Base-by-base conservation (phyloP, 2,329 filamentous ascomycete genomes). In the Penicillium sp. region DNA sequence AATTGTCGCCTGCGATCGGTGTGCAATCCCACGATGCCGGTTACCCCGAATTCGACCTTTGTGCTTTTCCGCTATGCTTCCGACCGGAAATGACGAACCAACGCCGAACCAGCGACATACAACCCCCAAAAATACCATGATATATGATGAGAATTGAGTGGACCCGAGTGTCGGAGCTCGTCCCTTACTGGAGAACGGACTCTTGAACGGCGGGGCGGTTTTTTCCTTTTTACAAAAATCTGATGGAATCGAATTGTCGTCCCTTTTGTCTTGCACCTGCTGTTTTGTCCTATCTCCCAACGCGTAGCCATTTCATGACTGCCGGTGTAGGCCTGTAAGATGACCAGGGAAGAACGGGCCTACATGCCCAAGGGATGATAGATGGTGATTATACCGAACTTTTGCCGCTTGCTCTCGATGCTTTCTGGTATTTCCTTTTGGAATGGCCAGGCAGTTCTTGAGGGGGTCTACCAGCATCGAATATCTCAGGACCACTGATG, bases 221-320 rank as follows among this genome's bases (percentile, higher is more conserved):
- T 48, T 49, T 13, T 40, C 42, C 31, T 45, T 43, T 47, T 54
- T 44, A 44, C 47, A 56, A 56, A 52, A 54, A 53, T 54, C 34
- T 50, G 40, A 56, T 51, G 45, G 53, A 54, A 54, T 56, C 36
- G 47, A 56, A 56, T 53, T 55, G 52, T 52, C 40, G 44, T 50
- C 27, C 44, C 49, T 40, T 52, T 52, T 50, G 46, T 45, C 39
- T 42, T 47, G 33, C 28, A 51, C 37, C 16, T 9, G 28, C 10
- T 39, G 17, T 34, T 17, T 40, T 28, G 33, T 16, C 32, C 36
- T 39, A n/a, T n/a, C n/a, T n/a, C n/a, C n/a, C n/a, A n/a, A n/a
- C n/a, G n/a, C n/a, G n/a, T n/a, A n/a, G n/a, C n/a, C n/a, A n/a
- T n/a, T n/a, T n/a, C n/a, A n/a, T n/a, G n/a, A n/a, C n/a, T n/a